phyloP scores from a whole-genome alignment of 371 early-diverging fungal genomes.

The Mycotypha africana region DNA sequence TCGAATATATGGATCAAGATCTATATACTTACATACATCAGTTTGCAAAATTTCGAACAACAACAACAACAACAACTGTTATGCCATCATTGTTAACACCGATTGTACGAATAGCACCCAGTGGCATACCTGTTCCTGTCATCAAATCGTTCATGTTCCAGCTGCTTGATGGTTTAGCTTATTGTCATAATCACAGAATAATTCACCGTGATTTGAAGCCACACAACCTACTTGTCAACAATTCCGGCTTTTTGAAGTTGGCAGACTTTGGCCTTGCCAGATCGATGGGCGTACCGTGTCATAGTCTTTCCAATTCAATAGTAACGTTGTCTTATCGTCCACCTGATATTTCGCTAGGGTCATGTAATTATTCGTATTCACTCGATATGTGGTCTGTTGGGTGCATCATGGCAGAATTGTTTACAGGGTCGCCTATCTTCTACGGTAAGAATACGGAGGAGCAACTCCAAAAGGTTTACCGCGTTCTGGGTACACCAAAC shows the following conservation, averaged over 20 bases:
- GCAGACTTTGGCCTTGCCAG: conserved; percentile 50
- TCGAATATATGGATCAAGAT: conserved; percentile 98
- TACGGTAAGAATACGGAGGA: conserved; percentile 90
- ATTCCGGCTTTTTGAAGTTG: conserved; percentile 68
- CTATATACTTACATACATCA: conserved; percentile 94
- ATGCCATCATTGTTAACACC: too few relatives aligned
- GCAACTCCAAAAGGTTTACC: conserved; percentile 91
- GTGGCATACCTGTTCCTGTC: conserved; percentile 60
- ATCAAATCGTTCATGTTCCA: conserved; percentile 92
- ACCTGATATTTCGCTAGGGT: conserved; percentile 43
- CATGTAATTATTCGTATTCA: conserved; percentile 74
- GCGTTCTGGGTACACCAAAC: conserved; percentile 92
- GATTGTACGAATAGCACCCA: conserved; percentile 54
- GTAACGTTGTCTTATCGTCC: conserved; percentile 46
- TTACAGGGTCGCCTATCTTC: conserved; percentile 90
- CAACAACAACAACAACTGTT: too few relatives aligned
- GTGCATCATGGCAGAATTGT: conserved; percentile 98
- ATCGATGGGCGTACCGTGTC: conserved; percentile 20
- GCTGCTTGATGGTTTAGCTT: conserved; percentile 81
- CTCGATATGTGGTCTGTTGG: conserved; percentile 99
- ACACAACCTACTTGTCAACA: conserved; percentile 83
- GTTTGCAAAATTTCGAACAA: too few relatives aligned
- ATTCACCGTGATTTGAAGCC: conserved; percentile 91
- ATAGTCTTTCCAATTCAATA: conserved; percentile 38
- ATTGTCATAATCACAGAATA: conserved; percentile 86